Base-by-base conservation (phyloP, 2,329 filamentous ascomycete genomes). In the Escovopsis sp. region DNA sequence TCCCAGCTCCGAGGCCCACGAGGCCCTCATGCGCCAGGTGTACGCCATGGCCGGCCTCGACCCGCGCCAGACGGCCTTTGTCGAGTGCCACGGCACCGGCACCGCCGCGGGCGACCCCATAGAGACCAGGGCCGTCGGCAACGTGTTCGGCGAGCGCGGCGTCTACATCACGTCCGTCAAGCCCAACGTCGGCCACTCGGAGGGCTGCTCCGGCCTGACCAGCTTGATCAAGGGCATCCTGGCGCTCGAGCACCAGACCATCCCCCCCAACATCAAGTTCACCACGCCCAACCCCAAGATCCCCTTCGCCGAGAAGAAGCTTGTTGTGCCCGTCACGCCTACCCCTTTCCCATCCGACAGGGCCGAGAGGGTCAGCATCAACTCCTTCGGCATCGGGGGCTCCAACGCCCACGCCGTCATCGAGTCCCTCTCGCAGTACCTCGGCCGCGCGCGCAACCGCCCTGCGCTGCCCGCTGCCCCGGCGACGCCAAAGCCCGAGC, bases 21-120 rank as follows among this genome's bases (percentile, higher is more conserved):
- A 15, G 7, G 26, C 30, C 9, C 26, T 44, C n/a, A 42, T 44
- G 2, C 34, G 39, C 7, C 15, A 42, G 11, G 33, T 36, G 6
- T 44, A 44, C 32, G 18, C 38, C 6, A 12, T 18, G 6, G 36
- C 40, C 8, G 33, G 34, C 6, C 18, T 43, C 12, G 40, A 43
- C 26, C 37, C 40, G 1, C n/a, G 36, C 7, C 23, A 45, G 10
- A 39, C 40, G 4, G 40, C 37, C 12, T 36, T 43, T 35, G 26
- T 45, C 12, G 43, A 70, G 46, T 61, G 58, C 26, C 67, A 71
- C 32, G 66, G 66, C 0, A 69, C 67, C 0, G 66, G 66, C 0
- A 70, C 67, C 0, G 43, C 49, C 3, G 57, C 54, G 1, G 68
- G 68, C 0, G 67, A 70, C 40, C 61, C 61, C 0, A 50, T 62